Base-by-base conservation (phyloP, 345 rosid genomes). In the Microthlaspi erraticum region DNA sequence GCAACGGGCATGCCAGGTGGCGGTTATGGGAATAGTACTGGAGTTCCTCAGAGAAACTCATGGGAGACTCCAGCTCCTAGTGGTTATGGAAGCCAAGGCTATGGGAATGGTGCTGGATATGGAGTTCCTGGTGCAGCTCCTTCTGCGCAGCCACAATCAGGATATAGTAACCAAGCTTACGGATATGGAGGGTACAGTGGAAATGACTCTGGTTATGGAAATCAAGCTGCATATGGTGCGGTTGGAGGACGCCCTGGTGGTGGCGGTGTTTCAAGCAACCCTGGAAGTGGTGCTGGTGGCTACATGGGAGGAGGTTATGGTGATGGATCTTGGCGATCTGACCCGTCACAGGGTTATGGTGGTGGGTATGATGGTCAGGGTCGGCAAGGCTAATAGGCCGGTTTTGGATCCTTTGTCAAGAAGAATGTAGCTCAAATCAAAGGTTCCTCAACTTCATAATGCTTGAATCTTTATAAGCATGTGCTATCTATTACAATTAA, bases 81-180 rank as follows among this genome's bases (percentile, higher is more conserved):
- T 72, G 91, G 91, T 69, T 93, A 93, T 80, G 94, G 91, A 60
- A 63, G 87, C 51, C 85, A 83, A 82, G 90, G 96, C 19, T 90
- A 88, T 82, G 98, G 90, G 34, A 74, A 51, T 43, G 68, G 81
- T 78, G 77, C 85, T 75, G 82, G 81, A 44, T 64, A 88, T 43
- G 73, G 77, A 71, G 70, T 83, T 66, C 82, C 75, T n/a, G 79
- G 82, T 33, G 64, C 69, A 68, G 85, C 82, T 56, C 88, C 86
- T 49, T 82, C 83, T 4, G 87, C 87, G 34, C 95, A 88, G 59
- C 86, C 96, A 69, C 96, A 88, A 11, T 55, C 88, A 55, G 92
- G 89, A 2, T 92, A 85, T 67, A 86, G 90, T 32, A 82, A 72
- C 82, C 96, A 84, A 83, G 87, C 85, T 65, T 88, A 90, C 51